phyloP scores from a whole-genome alignment of 768 basidiomycete genomes.

The Tricholoma terreum region DNA sequence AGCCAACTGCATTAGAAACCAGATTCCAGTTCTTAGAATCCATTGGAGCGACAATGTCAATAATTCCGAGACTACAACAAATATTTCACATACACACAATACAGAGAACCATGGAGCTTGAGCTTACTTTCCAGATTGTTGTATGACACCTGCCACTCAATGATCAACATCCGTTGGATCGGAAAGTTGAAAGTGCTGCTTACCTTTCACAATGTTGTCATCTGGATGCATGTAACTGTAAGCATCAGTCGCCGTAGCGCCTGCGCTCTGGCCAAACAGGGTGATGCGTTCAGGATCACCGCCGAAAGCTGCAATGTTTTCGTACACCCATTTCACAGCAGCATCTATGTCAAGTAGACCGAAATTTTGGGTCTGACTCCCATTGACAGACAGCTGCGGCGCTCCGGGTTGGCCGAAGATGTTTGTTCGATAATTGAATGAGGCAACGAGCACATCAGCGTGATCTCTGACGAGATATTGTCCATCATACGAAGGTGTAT shows the following conservation, averaged over 20 bases:
- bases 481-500: conserved; percentile 25
- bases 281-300: conserved; percentile 36
- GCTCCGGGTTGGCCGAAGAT: conserved; percentile 37
- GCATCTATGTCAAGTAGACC: conserved; percentile 34
- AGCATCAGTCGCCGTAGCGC: conserved; percentile 25
- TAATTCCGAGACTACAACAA: conserved; percentile 7
- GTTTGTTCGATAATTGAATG: conserved; percentile 27
- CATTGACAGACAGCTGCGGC: conserved; percentile 25
- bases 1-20: conserved; percentile 30
- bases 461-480: conserved; percentile 29
- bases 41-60: conserved; percentile 6
- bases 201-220: conserved; percentile 22
- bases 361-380: conserved; percentile 30
- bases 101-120: not conserved
- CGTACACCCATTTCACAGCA: conserved; percentile 43
- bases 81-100: not conserved
- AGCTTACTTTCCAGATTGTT: conserved; percentile 34
- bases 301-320: conserved; percentile 43
- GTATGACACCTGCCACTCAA: conserved; percentile 25
- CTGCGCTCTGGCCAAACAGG: conserved; percentile 36
- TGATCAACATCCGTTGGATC: not conserved
- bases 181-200: not conserved
- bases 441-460: conserved; percentile 27
- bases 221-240: conserved; percentile 31
- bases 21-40: conserved; percentile 28